Conservation (phyloP, 257 asterid genomes). For the Solanum clarkiae region DNA sequence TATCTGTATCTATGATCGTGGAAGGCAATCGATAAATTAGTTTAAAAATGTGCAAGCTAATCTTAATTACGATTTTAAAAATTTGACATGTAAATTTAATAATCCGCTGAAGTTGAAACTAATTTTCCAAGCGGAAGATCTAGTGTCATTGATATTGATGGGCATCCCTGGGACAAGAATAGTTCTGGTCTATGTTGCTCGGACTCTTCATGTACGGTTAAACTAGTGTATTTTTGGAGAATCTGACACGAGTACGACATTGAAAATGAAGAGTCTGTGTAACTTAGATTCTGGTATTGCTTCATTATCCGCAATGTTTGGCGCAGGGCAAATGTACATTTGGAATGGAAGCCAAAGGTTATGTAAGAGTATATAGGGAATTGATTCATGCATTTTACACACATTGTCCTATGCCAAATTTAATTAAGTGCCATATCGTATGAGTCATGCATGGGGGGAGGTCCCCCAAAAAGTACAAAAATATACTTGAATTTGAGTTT, state of each 20-base stretch:
- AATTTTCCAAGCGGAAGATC: not conserved
- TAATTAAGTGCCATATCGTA: not conserved
- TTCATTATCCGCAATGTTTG: too few species aligned
- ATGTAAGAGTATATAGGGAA: not conserved
- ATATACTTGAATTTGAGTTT: not conserved
- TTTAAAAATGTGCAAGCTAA: not conserved
- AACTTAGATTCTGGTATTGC: too few species aligned
- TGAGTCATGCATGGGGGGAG: not conserved
- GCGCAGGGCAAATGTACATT: too few species aligned
- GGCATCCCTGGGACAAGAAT: not conserved
- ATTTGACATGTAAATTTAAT: not conserved
- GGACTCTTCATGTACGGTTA: rapidly evolving
- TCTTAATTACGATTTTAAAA: not conserved
- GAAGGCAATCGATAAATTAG: too few species aligned
- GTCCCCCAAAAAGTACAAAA: not conserved
- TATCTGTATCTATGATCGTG: not conserved
- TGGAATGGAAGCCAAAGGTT: not conserved
- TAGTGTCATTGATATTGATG: too few species aligned
- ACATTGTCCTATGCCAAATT: not conserved
- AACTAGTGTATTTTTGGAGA: too few species aligned
- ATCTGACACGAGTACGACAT: too few species aligned
- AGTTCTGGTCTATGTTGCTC: too few species aligned
- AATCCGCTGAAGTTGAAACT: not conserved
- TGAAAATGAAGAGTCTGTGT: too few species aligned
- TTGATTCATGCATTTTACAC: not conserved